Evolutionary conservation across 306 rosid genomes (phyloP), one percentile per base, ranked within the genome.

Genomic region (Acacia crassicarpa): DNA sequence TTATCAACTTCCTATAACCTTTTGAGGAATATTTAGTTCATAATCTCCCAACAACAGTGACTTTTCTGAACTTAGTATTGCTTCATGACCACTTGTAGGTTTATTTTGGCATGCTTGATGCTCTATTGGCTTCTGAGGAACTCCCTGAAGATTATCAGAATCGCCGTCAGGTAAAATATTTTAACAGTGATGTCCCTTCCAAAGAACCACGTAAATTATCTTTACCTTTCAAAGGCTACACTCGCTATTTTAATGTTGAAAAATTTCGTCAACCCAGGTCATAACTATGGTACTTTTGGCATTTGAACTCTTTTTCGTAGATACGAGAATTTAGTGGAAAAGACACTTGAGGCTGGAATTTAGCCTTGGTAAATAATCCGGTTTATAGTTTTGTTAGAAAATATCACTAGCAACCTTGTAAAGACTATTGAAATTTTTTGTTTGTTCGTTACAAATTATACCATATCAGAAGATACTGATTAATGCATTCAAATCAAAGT

Each of bases 71-170:
- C 19, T 14, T 25, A 30, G 4, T 74, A 8, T 76, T 79, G 82
- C 70, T 69, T 68, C 56, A 4, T 79, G 59, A 40, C 44, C 69
- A 79, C 56, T 53, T 79, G 65, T 44, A 86, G 88, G 89, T 86
- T 65, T 89, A 86, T 79, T 84, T 89, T 48, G 89, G 89, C 65
- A 88, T 88, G 91, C 89, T 88, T 35, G 91, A 88, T 65, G 91
- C 88, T 19, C 83, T 88, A 12, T 73, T 88, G 83, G 88, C 88
- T 79, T 83, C 89, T 2, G 88, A 86, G 81, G 86, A 81, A 67
- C 89, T 88, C 78, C 90, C 90, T 43, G 88, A 85, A 74, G 90
- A 88, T 74, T 88, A 85, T 82, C 82, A 62, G 69, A 80, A 85
- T 80, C 81, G 81, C 7, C 78, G 80, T 62, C 90, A 87, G 86